These are phyloP conservation scores for Reticulascus tulasneorum DNA, from an alignment of 2,329 filamentous ascomycete genomes.

Conservation along the genomic window DNA sequence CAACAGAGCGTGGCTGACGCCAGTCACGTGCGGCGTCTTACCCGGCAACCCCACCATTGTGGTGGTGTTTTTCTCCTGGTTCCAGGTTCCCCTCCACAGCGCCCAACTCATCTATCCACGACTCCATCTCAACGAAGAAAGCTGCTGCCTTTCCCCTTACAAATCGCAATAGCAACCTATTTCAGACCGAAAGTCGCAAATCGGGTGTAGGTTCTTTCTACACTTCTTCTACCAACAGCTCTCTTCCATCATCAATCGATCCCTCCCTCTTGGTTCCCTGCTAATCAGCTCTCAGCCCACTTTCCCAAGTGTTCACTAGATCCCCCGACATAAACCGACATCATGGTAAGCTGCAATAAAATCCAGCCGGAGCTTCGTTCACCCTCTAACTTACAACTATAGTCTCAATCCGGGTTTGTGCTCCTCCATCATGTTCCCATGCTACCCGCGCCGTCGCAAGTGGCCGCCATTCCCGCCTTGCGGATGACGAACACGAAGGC, in stretches of 20 bases:
- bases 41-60: slow-evolving; percentile 17
- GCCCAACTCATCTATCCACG: slow-evolving; percentile 16
- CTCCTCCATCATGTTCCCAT: slow-evolving; percentile 16
- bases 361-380: slow-evolving; percentile 6
- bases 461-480: too few species aligned
- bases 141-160: slow-evolving; percentile 14
- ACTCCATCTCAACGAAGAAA: slow-evolving; percentile 14
- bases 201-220: slow-evolving; percentile 8
- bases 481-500: too few species aligned
- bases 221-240: not conserved
- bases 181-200: slow-evolving; percentile 7
- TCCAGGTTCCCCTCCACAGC: slow-evolving; percentile 14
- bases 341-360: slow-evolving; percentile 33
- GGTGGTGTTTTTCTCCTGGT: slow-evolving; percentile 18
- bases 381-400: slow-evolving; percentile 9
- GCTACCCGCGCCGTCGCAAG: slow-evolving; percentile 4
- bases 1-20: slow-evolving; percentile 14
- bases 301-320: slow-evolving; percentile 13
- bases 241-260: slow-evolving; percentile 5
- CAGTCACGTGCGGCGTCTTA: slow-evolving; percentile 17
- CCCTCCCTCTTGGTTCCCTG: not conserved
- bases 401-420: slow-evolving; percentile 69
- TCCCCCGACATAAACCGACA: slow-evolving; percentile 24
- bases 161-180: slow-evolving; percentile 9
- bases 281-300: slow-evolving; percentile 16